Base-by-base conservation (phyloP, 2,329 filamentous ascomycete genomes). In the Didymella keratinophila region DNA sequence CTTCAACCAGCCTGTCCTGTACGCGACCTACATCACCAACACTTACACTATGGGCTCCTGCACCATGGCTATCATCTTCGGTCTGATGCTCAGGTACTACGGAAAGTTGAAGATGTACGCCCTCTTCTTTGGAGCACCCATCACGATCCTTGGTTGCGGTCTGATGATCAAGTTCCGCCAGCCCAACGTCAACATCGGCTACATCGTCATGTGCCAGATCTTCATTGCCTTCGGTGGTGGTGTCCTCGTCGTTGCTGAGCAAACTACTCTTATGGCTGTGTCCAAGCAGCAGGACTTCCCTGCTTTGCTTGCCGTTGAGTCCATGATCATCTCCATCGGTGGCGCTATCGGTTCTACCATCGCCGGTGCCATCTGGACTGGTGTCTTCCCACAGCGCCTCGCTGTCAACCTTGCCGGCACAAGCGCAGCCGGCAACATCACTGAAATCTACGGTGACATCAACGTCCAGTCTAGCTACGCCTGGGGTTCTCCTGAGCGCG, bases 321-420 rank as follows among this genome's bases (percentile, higher is more conserved):
- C 84, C 12, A 83, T 89, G 43, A 84, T 87, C 45, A 81, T 84
- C 62, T 83, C 83, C 57, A 82, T 90, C 59, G 89, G 77, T 7
- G 67, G 69, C 34, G 75, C 76, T 20, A 72, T 78, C 27, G 77
- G 77, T 0, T 71, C 62, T n/a, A 83, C 87, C 8, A 81, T 90
- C 46, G 83, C 87, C 1, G 83, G 82, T 0, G 87, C 87, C 10
- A 85, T 91, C 61, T 91, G 87, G 87, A 86, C 83, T 0, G 81
- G 83, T 59, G 81, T 83, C 1, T 84, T 90, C 66, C 82, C 82
- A 5, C 73, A 78, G 18, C 81, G 81, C 11, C 78, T 89, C 14
- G 66, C 58, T 41, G 54, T 49, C 2, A 65, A 70, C 20, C 77
- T 89, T 1, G 86, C 86, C 10, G 60, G 78, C 1, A 72, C 75